Conservation (phyloP, 2,329 filamentous ascomycete species). For the Coleophoma cylindrospora region DNA sequence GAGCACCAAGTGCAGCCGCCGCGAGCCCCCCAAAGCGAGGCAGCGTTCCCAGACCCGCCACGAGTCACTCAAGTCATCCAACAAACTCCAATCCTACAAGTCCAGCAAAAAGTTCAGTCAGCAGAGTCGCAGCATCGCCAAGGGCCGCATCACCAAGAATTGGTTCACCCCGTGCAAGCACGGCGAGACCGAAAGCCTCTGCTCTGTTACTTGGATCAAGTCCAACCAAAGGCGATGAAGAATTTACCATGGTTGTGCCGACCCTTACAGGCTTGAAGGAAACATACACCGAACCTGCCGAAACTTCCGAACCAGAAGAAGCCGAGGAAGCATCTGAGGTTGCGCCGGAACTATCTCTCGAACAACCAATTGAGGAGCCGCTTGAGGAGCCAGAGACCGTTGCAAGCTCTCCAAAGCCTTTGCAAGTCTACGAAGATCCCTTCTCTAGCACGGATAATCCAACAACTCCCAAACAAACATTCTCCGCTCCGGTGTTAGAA, state of each 20-base stretch:
- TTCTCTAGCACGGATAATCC: slow-evolving; percentile 42
- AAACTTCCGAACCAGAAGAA: slow-evolving; percentile 28
- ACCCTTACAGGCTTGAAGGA: slow-evolving; percentile 33
- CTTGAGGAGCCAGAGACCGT: slow-evolving; percentile 9
- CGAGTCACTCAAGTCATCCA: slow-evolving; percentile 27
- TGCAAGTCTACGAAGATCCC: slow-evolving; percentile 58
- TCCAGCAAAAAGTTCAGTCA: slow-evolving; percentile 32
- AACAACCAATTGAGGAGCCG: slow-evolving; percentile 5
- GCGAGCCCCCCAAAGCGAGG: slow-evolving; percentile 30
- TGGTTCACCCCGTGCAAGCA: slow-evolving; percentile 14
- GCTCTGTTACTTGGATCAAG: slow-evolving; percentile 22
- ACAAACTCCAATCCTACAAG: slow-evolving; percentile 30
- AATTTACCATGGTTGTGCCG: slow-evolving; percentile 48
- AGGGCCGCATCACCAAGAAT: not conserved
- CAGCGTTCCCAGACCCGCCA: slow-evolving; percentile 24
- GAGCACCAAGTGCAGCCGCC: slow-evolving; percentile 45
- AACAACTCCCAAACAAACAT: slow-evolving; percentile 37
- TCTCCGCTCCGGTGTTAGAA: slow-evolving; percentile 47
- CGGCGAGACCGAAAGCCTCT: slow-evolving; percentile 10
- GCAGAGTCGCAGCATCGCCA: slow-evolving; percentile 11
- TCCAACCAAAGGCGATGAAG: slow-evolving; percentile 44
- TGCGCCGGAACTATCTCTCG: no score
- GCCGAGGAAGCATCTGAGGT: slow-evolving; percentile 27
- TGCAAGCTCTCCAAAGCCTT: slow-evolving; percentile 10
- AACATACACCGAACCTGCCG: slow-evolving; percentile 20